Percentiles rank a stretch among this genome's conserved stretches.
phyloP scores from a whole-genome alignment of 2,329 filamentous ascomycete genomes.

The Chaetomium olivaceum region DNA sequence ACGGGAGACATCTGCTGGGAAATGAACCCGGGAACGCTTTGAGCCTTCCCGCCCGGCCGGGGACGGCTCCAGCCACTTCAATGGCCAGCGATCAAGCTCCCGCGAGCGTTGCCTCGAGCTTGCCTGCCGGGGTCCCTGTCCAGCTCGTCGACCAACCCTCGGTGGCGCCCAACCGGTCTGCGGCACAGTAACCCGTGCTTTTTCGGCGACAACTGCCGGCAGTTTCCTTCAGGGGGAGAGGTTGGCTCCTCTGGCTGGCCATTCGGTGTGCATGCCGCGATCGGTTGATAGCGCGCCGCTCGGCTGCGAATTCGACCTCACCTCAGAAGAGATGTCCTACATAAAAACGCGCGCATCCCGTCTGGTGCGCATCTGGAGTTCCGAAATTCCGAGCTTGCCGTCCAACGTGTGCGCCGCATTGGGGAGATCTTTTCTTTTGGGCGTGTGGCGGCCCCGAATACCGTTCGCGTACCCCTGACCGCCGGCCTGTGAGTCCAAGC shows the following conservation, averaged over 20 bases:
- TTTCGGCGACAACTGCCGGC: constrained; percentile 21
- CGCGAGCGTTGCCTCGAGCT: not conserved
- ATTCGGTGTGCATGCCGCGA: not conserved
- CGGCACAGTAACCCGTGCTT: not conserved
- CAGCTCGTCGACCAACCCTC: not conserved
- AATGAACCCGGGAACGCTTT: not conserved
- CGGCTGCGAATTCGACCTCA: not conserved
- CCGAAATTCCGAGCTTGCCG: not conserved
- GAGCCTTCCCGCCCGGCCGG: not conserved
- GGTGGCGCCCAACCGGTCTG: constrained; percentile 17
- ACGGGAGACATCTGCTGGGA: not conserved
- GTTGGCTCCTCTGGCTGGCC: not conserved
- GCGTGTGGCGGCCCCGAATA: not conserved
- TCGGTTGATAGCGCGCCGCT: not conserved
- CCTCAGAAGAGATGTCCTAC: not conserved
- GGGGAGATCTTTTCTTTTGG: not conserved
- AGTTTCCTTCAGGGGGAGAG: not conserved
- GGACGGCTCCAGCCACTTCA: not conserved
- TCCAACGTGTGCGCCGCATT: not conserved
- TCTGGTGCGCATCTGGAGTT: not conserved
- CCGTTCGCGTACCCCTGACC: constrained; percentile 2
- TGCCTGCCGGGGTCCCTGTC: not conserved
- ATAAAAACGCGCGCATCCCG: not conserved
- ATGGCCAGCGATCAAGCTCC: not conserved
- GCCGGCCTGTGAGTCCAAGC: constrained; percentile 8